Percentiles rank a stretch among this genome's conserved stretches.
These are phyloP conservation scores for Pseudozyma tsukubaensis DNA, from an alignment of 1,284 basidiomycete species.

Conservation along the genomic window DNA sequence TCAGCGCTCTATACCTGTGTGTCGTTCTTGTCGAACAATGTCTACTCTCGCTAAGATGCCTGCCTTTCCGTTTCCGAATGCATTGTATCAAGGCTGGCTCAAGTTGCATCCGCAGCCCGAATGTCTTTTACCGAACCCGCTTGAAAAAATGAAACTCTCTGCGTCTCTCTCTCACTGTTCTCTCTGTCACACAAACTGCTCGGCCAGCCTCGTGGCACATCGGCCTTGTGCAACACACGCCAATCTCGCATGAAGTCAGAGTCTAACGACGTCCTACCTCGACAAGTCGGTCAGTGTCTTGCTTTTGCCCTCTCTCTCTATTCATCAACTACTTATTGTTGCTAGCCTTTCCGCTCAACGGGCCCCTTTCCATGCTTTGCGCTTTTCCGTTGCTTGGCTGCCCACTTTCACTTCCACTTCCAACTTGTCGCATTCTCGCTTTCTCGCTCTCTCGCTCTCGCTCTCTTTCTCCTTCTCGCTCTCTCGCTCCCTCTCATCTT, in stretches of 20 bases:
- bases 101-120: constrained; percentile 4
- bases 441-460: neutral
- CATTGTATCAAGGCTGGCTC: constrained; percentile 1
- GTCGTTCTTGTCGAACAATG: too few species aligned
- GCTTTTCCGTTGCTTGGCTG: constrained; percentile 4
- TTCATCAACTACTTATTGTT: constrained; percentile 18
- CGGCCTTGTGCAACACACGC: constrained; percentile 8
- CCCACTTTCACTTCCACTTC: neutral
- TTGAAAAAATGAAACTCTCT: neutral
- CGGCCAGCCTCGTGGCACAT: constrained; percentile 28
- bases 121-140: constrained; percentile 1
- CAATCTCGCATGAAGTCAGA: constrained; percentile 23
- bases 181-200: constrained; percentile 4
- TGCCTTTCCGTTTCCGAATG: too few species aligned
- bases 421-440: neutral
- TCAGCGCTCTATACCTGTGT: too few species aligned
- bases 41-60: too few species aligned
- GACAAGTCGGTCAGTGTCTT: neutral
- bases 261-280: too few species aligned
- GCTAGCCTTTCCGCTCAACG: constrained; percentile 31
- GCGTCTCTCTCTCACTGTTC: constrained; percentile 1
- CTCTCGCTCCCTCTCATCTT: neutral
- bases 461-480: constrained; percentile 1
- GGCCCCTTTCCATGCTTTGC: constrained; percentile 12
- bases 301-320: constrained; percentile 3